A percentile compares a stretch with the other conserved stretches of the same genome.
phyloP scores from a whole-genome alignment of 2,329 filamentous ascomycete genomes.

The Stagonosporopsis vannaccii region DNA sequence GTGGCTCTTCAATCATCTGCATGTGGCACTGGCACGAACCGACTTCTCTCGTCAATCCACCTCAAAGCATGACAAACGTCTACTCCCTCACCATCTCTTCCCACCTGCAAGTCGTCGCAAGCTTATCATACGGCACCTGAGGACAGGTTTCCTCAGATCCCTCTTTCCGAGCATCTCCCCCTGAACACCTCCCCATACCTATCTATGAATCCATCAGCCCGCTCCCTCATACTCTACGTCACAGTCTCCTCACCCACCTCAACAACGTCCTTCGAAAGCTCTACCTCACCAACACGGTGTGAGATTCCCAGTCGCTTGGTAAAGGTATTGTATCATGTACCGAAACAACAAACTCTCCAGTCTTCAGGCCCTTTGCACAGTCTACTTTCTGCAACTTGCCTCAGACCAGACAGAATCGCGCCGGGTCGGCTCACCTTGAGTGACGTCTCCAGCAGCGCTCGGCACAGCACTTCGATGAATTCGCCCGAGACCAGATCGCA shows the following conservation, averaged over 20 bases:
- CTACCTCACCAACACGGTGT: background rate
- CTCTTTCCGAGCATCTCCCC: too few species aligned
- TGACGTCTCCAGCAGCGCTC: background rate
- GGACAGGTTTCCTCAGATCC: background rate
- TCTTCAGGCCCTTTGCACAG: background rate
- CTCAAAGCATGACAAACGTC: background rate
- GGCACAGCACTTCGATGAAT: background rate
- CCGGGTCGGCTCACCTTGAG: background rate
- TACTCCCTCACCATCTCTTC: background rate
- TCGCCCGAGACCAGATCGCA: background rate
- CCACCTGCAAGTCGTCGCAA: background rate
- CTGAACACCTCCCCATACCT: background rate
- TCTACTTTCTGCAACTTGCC: background rate
- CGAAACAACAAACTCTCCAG: background rate
- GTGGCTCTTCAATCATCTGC: background rate
- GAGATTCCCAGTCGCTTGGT: background rate
- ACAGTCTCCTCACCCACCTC: background rate
- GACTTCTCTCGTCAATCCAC: background rate
- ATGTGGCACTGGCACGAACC: background rate
- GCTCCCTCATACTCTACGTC: background rate
- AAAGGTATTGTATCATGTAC: background rate
- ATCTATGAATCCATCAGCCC: background rate
- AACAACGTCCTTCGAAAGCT: background rate
- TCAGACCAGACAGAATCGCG: background rate
- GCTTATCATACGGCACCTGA: conserved; percentile 2